Percentiles rank a stretch among this genome's conserved stretches.
Evolutionary conservation across 164 flowering plant genomes (phyloP).

Genomic region (Buxus sempervirens): DNA sequence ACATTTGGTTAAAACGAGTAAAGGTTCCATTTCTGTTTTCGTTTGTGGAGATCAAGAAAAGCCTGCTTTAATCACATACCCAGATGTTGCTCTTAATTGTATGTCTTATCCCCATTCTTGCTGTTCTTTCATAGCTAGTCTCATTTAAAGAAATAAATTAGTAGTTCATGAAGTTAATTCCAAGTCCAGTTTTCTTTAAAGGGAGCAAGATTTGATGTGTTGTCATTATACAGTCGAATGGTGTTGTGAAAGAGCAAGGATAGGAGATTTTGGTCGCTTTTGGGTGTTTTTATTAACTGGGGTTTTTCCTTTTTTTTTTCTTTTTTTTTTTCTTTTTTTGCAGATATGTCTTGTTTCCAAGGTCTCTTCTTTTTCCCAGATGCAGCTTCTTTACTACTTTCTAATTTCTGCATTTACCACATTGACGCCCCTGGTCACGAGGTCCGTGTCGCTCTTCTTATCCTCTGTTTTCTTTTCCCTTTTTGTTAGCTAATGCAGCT

Average conservation of each 20-base stretch:
- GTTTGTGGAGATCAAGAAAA: conserved; percentile 71
- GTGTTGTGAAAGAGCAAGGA: neutral
- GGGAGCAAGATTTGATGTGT: conserved; percentile 4
- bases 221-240: neutral
- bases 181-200: no score
- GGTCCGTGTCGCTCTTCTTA: conserved; percentile 32
- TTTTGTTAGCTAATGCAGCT: neutral
- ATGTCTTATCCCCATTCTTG: conserved; percentile 18
- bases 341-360: conserved; percentile 65
- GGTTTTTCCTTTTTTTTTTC: conserved; percentile 12
- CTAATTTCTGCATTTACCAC: conserved; percentile 73
- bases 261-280: neutral
- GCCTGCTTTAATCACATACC: conserved; percentile 64
- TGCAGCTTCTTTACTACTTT: conserved; percentile 63
- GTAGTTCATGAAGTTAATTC: no score
- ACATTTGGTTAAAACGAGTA: conserved; percentile 46
- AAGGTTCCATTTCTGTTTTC: conserved; percentile 55
- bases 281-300: conserved; percentile 4
- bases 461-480: neutral
- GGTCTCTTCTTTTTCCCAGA: conserved; percentile 63
- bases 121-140: neutral
- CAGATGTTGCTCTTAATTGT: conserved; percentile 76
- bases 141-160: no score
- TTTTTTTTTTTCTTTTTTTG: conserved; percentile 11
- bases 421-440: conserved; percentile 69